Percentiles rank a stretch among this genome's conserved stretches.
phyloP scores from a whole-genome alignment of 176 grass and related monocot species.

The Olyra latifolia region DNA sequence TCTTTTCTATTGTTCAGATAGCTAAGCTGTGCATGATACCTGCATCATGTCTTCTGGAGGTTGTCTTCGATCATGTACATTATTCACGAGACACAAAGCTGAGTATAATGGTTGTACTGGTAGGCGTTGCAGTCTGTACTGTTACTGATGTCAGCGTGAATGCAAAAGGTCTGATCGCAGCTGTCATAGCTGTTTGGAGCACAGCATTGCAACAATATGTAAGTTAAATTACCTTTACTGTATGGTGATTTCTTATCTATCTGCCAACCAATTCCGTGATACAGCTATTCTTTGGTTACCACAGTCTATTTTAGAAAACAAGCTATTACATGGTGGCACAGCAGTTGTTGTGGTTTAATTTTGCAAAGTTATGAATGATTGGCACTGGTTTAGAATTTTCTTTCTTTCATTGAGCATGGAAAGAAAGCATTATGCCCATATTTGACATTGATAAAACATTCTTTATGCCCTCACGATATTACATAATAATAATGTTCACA shows the following conservation, averaged over 20 bases:
- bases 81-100: slow-evolving; percentile 86
- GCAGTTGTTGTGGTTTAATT: not conserved
- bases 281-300: not conserved
- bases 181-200: slow-evolving; percentile 90
- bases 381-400: not conserved
- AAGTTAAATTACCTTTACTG: slow-evolving; percentile 33
- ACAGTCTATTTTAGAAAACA: not conserved
- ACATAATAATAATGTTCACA: not conserved
- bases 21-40: slow-evolving; percentile 97
- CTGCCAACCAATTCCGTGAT: not conserved
- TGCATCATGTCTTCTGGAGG: slow-evolving; percentile 91
- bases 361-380: not conserved
- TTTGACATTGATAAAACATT: not conserved
- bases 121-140: slow-evolving; percentile 82
- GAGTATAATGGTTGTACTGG: slow-evolving; percentile 88
- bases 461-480: not conserved
- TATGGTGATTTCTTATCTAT: slow-evolving; percentile 16
- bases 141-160: slow-evolving; percentile 97
- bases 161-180: slow-evolving; percentile 77
- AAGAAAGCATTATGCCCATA: not conserved
- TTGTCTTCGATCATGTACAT: slow-evolving; percentile 84
- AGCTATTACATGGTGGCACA: not conserved
- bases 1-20: slow-evolving; percentile 52
- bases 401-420: not conserved
- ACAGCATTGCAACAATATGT: slow-evolving; percentile 96